These are phyloP conservation scores for Mucor irregularis DNA, from an alignment of 371 early-diverging fungal genomes.

Conservation along the genomic window DNA sequence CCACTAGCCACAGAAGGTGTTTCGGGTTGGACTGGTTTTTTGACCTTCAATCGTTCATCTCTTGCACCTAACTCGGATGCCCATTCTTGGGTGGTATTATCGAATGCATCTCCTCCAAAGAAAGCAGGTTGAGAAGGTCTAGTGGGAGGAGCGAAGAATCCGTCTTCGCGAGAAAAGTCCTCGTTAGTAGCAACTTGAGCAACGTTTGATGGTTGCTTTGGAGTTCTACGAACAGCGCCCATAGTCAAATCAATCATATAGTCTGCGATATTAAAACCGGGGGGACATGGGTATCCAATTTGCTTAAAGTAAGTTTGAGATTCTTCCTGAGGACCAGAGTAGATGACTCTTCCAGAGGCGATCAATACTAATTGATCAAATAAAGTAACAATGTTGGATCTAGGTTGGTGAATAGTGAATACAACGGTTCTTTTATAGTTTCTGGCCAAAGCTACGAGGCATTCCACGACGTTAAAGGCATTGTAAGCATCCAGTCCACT, in stretches of 20 bases:
- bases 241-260: constrained; percentile 81
- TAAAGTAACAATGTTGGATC: constrained; percentile 86
- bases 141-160: constrained; percentile 8
- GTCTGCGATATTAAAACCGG: constrained; percentile 94
- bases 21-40: background rate
- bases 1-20: background rate
- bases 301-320: constrained; percentile 62
- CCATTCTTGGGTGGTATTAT: constrained; percentile 47
- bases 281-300: constrained; percentile 82
- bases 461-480: constrained; percentile 88
- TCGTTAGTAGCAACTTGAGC: background rate
- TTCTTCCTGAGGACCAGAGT: constrained; percentile 67
- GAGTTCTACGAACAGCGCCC: constrained; percentile 41
- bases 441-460: constrained; percentile 80
- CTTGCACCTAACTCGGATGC: constrained; percentile 36
- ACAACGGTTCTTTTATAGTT: constrained; percentile 86
- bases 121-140: background rate
- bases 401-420: constrained; percentile 95
- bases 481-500: constrained; percentile 92
- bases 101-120: constrained; percentile 26
- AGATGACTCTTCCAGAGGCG: constrained; percentile 81
- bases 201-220: constrained; percentile 8
- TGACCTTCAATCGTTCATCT: background rate
- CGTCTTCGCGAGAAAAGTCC: background rate
- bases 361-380: constrained; percentile 90